Evolutionary conservation across 306 rosid genomes (phyloP), one percentile per base, ranked within the genome.

Genomic region (Echinosophora koreensis): DNA sequence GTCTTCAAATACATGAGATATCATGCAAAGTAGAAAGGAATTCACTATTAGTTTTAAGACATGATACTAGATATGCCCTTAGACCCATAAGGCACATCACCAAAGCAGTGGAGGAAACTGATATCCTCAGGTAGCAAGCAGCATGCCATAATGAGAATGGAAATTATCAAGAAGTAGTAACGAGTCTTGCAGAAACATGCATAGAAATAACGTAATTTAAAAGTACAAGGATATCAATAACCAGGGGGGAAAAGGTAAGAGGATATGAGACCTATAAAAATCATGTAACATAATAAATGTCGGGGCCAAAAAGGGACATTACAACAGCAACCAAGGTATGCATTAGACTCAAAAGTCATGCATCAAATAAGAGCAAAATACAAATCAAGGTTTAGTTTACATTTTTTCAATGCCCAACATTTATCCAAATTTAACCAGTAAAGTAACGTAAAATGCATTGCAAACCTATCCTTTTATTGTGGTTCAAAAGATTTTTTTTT

Each of bases 21-120:
- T 41, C 64, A 80, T 17, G 70, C 70, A 66, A 38, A 34, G 27
- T 16, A 28, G 14, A 62, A 49, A 61, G 34, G 16, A 74, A 62
- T 37, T 38, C 66, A 38, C 39, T 14, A 57, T 51, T 41, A 14
- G 28, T 63, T 22, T 55, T 52, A 50, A 30, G 37, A 38, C 14
- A 78, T 54, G 51, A 60, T 59, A 39, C 15, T 35, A 75, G 35
- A 74, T 34, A 16, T 28, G 28, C 47, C 28, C 18, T 39, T 18
- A 14, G 56, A 54, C n/a, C 4, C 57, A 39, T 54, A 47, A 64
- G 46, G 46, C 55, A 65, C 12, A 1, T 38, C 8, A 51, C 18
- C 28, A 54, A 54, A 51, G 2, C 15, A 66, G 71, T 8, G 15
- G n/a, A 66, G 37, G 32, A 42, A 39, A 39, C 41, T 9, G 47